Conservation (phyloP, 495 filamentous ascomycete genomes). For the Friedmanniomyces simplex region DNA sequence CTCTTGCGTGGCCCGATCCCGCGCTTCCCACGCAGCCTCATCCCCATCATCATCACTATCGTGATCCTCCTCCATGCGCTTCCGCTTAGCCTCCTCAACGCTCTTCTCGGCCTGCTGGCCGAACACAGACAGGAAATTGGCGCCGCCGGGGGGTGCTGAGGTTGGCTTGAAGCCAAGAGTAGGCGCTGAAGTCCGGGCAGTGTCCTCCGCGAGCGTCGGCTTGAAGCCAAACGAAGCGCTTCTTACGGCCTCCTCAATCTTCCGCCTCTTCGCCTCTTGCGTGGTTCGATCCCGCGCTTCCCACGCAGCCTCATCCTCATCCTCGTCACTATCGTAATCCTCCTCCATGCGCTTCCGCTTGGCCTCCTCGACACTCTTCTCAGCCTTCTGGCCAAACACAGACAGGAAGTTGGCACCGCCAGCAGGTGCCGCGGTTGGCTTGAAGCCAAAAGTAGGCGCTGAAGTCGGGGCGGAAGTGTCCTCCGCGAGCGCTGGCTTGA, state of each 20-base stretch:
- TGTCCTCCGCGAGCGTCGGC: too few species aligned
- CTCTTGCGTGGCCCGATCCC: constrained; percentile 14
- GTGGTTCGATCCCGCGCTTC: constrained; percentile 12
- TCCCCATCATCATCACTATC: constrained; percentile 22
- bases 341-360: constrained; percentile 18
- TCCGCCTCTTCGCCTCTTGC: constrained; percentile 18
- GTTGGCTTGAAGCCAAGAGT: constrained; percentile 1
- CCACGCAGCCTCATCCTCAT: constrained; percentile 19
- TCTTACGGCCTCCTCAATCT: constrained; percentile 16
- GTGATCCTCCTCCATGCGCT: constrained; percentile 19
- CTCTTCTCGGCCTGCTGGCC: constrained; percentile 12
- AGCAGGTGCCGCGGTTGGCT: constrained; percentile 3
- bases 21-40: constrained; percentile 18
- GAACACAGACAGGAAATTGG: constrained; percentile 16
- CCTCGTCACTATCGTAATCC: constrained; percentile 24
- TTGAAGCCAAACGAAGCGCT: constrained; percentile 4
- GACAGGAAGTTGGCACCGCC: constrained; percentile 5
- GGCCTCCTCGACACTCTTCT: constrained; percentile 7
- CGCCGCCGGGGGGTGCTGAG: background rate
- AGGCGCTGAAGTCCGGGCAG: too few species aligned
- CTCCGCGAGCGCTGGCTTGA: background rate
- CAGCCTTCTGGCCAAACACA: constrained; percentile 17
- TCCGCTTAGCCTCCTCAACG: constrained; percentile 14
- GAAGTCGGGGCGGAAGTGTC: background rate
- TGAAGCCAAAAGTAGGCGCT: background rate